These are phyloP conservation scores for Pistacia vera DNA, from an alignment of 345 rosid genomes.

Conservation along the genomic window DNA sequence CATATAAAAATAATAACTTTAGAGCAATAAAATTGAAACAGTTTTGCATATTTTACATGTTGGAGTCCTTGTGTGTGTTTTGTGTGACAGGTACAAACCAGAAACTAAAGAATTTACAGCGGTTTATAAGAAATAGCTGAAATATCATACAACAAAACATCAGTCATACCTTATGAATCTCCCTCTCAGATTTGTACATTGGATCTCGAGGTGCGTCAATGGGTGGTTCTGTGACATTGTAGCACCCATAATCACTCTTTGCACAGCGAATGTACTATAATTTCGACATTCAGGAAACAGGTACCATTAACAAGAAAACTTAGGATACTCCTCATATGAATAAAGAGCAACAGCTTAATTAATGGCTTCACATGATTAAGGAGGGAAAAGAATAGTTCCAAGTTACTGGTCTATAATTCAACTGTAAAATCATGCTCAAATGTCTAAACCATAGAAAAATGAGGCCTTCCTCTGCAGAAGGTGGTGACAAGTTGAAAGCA, in stretches of 20 bases:
- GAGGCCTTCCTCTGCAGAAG: too few species aligned
- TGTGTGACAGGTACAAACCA: too few species aligned
- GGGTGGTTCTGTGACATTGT: conserved; percentile 91
- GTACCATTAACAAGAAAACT: not conserved
- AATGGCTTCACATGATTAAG: not conserved
- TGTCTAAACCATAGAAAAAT: too few species aligned
- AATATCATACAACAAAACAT: not conserved
- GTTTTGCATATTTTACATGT: too few species aligned
- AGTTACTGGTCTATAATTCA: not conserved
- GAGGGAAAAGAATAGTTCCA: not conserved
- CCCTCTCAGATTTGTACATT: conserved; percentile 74
- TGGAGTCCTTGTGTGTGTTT: too few species aligned
- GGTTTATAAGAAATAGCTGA: not conserved
- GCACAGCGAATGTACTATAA: conserved; percentile 87
- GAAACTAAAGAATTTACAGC: not conserved
- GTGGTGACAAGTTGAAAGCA: too few species aligned
- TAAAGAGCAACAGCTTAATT: not conserved
- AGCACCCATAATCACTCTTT: conserved; percentile 77
- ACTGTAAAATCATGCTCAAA: not conserved
- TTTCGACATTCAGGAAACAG: conserved; percentile 15
- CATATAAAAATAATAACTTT: too few species aligned
- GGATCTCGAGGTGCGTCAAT: conserved; percentile 93
- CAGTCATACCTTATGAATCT: conserved; percentile 67
- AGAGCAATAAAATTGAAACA: too few species aligned
- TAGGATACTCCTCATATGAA: not conserved